These are phyloP conservation scores for Manihot esculenta DNA, from an alignment of 441 rosid species.

Conservation along the genomic window DNA sequence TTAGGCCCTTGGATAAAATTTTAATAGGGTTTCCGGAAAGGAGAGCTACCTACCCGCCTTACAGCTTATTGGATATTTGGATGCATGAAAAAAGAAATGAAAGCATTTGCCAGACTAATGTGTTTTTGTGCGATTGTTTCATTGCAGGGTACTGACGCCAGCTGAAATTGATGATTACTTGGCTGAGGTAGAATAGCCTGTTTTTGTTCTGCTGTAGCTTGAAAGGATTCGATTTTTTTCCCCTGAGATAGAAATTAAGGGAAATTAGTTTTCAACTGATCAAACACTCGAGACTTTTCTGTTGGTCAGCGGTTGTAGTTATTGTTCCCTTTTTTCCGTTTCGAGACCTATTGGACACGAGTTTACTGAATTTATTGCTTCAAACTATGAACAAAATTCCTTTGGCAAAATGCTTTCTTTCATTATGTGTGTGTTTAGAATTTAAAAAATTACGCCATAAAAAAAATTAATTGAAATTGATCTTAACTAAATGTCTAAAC, in stretches of 20 bases:
- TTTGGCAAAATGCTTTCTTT: neutral
- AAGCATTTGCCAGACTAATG: neutral
- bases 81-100: no score
- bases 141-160: conserved; percentile 70
- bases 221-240: neutral
- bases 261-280: neutral
- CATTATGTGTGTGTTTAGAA: no score
- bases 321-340: neutral
- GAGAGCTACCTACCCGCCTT: no score
- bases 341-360: neutral
- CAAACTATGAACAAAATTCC: conserved; percentile 1
- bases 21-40: no score
- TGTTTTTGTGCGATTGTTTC: neutral
- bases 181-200: conserved; percentile 67
- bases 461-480: no score
- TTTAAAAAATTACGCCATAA: neutral
- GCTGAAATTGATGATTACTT: conserved; percentile 80
- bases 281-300: no score
- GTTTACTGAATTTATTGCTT: neutral
- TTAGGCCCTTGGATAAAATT: no score
- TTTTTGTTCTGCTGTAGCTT: neutral
- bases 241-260: neutral
- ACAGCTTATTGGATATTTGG: no score
- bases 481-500: no score
- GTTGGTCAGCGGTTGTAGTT: neutral